Conservation (phyloP, 2,329 filamentous ascomycete species). For the Pseudocercospora musae region DNA sequence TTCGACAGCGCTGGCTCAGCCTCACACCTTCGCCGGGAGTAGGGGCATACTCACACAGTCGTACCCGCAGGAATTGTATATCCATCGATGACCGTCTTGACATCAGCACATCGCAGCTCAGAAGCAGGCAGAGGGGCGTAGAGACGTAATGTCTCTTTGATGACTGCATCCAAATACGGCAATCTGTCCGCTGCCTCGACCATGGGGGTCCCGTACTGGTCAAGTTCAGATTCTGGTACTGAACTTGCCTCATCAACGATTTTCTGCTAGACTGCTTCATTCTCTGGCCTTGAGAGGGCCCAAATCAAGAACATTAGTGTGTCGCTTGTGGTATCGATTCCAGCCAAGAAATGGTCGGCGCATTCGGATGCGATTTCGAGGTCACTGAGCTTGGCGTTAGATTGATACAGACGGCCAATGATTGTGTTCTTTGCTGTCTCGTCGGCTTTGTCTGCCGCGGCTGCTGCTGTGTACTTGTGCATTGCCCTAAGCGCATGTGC, state of each 20-base stretch:
- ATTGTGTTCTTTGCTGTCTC: conserved; percentile 33
- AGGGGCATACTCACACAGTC: no score
- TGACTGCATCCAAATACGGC: conserved; percentile 67
- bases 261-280: conserved; percentile 44
- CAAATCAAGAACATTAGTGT: conserved; percentile 52
- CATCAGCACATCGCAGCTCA: conserved; percentile 45
- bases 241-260: conserved; percentile 44
- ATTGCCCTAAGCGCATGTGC: conserved; percentile 40
- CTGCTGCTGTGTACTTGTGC: conserved; percentile 29
- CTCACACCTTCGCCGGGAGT: no score
- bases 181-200: conserved; percentile 34
- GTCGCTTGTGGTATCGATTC: conserved; percentile 54
- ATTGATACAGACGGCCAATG: conserved; percentile 39
- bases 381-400: conserved; percentile 34
- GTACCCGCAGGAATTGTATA: conserved; percentile 36
- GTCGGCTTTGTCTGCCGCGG: conserved; percentile 20
- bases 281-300: conserved; percentile 46
- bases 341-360: conserved; percentile 54
- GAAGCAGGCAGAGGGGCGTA: conserved; percentile 50
- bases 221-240: conserved; percentile 17
- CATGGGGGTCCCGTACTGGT: conserved; percentile 40
- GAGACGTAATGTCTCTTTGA: conserved; percentile 72
- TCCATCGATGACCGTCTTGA: conserved; percentile 36
- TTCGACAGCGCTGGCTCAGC: no score
- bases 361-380: conserved; percentile 53